phyloP scores from a whole-genome alignment of 257 asterid genomes.

The Vinca minor region DNA sequence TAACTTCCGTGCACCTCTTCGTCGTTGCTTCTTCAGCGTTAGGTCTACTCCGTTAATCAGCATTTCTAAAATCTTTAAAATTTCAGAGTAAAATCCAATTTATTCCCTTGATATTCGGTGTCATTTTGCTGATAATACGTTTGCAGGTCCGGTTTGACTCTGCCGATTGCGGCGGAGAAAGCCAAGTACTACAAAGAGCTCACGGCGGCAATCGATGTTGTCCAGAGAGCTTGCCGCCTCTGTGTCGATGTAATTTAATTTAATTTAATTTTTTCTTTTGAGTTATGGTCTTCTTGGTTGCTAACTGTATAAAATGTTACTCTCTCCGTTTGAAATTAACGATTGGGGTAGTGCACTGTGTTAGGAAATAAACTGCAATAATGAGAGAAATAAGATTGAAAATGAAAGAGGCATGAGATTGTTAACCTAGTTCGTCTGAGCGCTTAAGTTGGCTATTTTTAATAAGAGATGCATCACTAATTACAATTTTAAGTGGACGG shows the following conservation, averaged over 20 bases:
- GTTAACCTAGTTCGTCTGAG: background rate
- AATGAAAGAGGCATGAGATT: too few species aligned
- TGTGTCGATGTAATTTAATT: constrained; percentile 61
- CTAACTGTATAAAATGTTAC: background rate
- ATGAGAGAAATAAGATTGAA: too few species aligned
- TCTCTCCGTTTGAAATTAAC: background rate
- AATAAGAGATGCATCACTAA: background rate
- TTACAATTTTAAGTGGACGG: too few species aligned
- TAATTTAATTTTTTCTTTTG: background rate
- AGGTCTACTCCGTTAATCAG: constrained; percentile 33
- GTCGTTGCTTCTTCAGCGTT: constrained; percentile 38
- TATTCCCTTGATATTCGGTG: constrained; percentile 10
- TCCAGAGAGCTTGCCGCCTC: constrained; percentile 81
- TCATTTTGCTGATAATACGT: constrained; percentile 6
- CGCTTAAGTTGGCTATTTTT: background rate
- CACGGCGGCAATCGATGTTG: constrained; percentile 68
- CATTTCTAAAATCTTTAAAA: background rate
- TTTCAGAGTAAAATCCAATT: background rate
- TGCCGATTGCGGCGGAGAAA: constrained; percentile 55
- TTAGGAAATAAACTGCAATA: too few species aligned
- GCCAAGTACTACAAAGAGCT: constrained; percentile 63
- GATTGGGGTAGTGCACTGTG: too few species aligned
- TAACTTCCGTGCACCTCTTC: constrained; percentile 29
- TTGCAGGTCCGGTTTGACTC: constrained; percentile 48
- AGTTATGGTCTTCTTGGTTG: background rate